Evolutionary conservation across 257 asterid genomes (phyloP).

Genomic region (Lithospermum erythrorhizon): DNA sequence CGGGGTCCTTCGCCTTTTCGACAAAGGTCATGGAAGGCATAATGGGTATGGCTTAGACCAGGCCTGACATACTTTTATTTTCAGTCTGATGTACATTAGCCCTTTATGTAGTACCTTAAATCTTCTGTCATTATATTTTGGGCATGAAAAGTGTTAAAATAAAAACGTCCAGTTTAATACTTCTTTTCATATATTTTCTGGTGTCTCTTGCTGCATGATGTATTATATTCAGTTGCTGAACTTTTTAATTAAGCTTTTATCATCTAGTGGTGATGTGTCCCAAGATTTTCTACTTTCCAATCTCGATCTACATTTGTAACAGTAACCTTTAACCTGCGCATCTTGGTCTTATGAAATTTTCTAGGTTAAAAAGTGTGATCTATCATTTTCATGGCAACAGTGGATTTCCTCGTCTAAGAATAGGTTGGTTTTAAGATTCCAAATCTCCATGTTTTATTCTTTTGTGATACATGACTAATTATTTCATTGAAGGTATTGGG

Average conservation of each 20-base stretch:
- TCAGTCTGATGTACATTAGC: background rate
- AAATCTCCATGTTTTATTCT: conserved; percentile 7
- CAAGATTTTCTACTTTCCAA: background rate
- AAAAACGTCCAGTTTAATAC: background rate
- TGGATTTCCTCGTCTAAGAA: conserved; percentile 88
- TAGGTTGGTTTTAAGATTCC: conserved; percentile 45
- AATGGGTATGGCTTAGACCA: conserved; percentile 52
- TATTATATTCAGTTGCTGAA: background rate
- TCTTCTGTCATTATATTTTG: too few species aligned
- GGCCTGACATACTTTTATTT: conserved; percentile 3
- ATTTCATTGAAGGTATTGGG: conserved; percentile 58
- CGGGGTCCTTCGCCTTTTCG: conserved; percentile 88
- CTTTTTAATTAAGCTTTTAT: background rate
- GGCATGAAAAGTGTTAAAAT: background rate
- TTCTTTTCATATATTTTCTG: too few species aligned
- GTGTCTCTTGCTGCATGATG: background rate
- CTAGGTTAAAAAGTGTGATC: conserved; percentile 72
- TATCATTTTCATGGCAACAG: conserved; percentile 64
- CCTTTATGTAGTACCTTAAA: too few species aligned
- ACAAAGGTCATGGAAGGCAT: conserved; percentile 65
- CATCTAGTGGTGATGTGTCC: background rate
- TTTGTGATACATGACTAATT: conserved; percentile 4
- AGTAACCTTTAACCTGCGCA: background rate
- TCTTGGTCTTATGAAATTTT: conserved; percentile 1
- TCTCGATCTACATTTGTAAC: background rate